Evolutionary conservation across 1,284 basidiomycete species (phyloP), one percentile per base, ranked within the genome.

Genomic region (Boletus semigastroideus): DNA sequence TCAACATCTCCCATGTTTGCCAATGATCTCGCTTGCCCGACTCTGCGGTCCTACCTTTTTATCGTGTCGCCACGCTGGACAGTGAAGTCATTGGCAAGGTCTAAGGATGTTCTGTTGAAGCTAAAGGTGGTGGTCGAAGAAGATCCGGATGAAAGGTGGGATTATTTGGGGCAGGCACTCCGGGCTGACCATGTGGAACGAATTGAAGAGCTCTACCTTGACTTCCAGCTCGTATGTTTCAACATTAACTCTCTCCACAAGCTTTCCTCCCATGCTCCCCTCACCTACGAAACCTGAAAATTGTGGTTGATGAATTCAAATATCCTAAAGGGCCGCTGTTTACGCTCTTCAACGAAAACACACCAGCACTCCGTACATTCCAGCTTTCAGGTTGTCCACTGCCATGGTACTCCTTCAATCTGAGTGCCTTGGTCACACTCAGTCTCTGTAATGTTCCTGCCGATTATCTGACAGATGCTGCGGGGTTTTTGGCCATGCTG

Each of bases 191-290:
- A 48, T 19, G 27, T 16, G 6, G 30, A 50, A 33, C 45, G 44
- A 20, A 33, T 50, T 4, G 28, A 50, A 50, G 45, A 39, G 14
- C 10, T 50, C 19, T 4, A 3, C 9, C 16, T 50, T 5, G 0
- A 14, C 3, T 20, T 48, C 19, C n/a, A 10, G 16, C 3, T 0
- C 16, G 14, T 2, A 20, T 6, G 1, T n/a, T 1, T 5, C 5
- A 13, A 10, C 27, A 1, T 12, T 34, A 5, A n/a, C 5, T 7
- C 19, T 5, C 7, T 14, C 14, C 17, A 4, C 11, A 30, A 17
- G 3, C 25, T 14, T 27, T 47, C 25, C n/a, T 42, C 48, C 7
- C 25, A 20, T 4, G 58, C 55, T 10, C n/a, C n/a, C 55, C 55
- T 19, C 27, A 20, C 12, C 31, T 5, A 3, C 27, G 17, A 27